These are phyloP conservation scores for Mycena galericulata DNA, from an alignment of 768 basidiomycete genomes.

Conservation along the genomic window DNA sequence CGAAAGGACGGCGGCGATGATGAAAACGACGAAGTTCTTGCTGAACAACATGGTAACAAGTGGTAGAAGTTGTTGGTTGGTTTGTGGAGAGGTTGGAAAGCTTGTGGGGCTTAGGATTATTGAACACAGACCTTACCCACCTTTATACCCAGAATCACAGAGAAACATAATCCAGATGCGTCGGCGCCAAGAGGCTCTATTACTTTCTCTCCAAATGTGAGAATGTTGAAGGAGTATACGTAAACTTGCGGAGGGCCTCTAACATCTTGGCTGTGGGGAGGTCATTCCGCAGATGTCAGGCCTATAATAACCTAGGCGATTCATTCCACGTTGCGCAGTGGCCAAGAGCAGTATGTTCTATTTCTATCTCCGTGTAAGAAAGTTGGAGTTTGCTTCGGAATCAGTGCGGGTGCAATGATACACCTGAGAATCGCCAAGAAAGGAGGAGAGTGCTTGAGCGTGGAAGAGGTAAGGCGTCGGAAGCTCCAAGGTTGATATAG, in stretches of 20 bases:
- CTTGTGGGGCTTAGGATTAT: constrained; percentile 6
- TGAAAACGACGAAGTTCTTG: constrained; percentile 24
- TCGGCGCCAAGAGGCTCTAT: constrained; percentile 13
- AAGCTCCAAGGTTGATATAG: background rate
- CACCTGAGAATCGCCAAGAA: constrained; percentile 13
- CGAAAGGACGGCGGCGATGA: constrained; percentile 28
- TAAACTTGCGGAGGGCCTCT: too few relatives aligned
- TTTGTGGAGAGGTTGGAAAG: background rate
- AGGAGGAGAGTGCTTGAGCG: constrained; percentile 2
- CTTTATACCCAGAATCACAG: constrained; percentile 22
- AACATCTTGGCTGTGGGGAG: constrained; percentile 12
- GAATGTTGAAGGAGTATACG: background rate
- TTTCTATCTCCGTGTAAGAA: background rate
- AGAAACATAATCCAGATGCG: constrained; percentile 24
- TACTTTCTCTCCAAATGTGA: background rate
- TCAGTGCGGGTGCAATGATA: background rate
- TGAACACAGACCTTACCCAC: background rate
- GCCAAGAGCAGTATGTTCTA: constrained; percentile 19
- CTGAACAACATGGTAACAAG: constrained; percentile 23
- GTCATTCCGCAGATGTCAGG: background rate
- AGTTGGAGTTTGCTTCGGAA: background rate
- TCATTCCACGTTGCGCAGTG: constrained; percentile 29
- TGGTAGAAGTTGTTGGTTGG: background rate
- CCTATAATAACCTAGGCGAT: background rate
- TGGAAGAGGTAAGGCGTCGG: background rate